Conservation (phyloP, 2,329 filamentous ascomycete species). For the Daldinia sp. region DNA sequence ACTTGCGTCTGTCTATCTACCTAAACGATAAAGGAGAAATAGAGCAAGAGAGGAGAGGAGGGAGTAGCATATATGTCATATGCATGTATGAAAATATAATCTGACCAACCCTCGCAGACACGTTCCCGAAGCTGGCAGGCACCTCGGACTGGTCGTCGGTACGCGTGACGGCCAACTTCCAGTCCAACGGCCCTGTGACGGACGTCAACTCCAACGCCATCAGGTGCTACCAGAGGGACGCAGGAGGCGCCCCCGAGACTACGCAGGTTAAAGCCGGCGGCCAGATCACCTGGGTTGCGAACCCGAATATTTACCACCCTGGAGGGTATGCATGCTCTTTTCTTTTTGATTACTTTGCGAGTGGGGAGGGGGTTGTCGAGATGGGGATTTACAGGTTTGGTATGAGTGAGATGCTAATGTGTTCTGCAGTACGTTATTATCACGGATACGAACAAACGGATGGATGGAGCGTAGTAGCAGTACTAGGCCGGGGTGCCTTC, state of each 20-base stretch:
- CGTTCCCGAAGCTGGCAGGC: slow-evolving; percentile 45
- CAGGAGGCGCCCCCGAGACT: slow-evolving; percentile 48
- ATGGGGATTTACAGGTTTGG: background rate
- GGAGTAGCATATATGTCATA: no score
- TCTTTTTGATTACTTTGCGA: background rate
- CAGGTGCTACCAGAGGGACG: slow-evolving; percentile 51
- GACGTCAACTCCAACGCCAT: slow-evolving; percentile 52
- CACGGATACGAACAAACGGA: background rate
- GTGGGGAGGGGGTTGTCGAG: background rate
- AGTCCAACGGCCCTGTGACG: slow-evolving; percentile 53
- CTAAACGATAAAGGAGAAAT: no score
- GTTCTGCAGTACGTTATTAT: slow-evolving; percentile 8
- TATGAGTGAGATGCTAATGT: background rate
- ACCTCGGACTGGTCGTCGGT: slow-evolving; percentile 47
- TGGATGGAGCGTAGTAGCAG: background rate
- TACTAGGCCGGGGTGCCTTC: no score
- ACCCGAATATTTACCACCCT: slow-evolving; percentile 50
- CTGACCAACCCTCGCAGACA: slow-evolving; percentile 33
- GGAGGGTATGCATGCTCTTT: slow-evolving; percentile 26
- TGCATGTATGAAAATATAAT: slow-evolving; percentile 3
- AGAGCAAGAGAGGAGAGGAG: no score
- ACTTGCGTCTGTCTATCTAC: no score
- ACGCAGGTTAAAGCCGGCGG: slow-evolving; percentile 51
- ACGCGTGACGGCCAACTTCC: slow-evolving; percentile 55
- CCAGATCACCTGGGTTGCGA: slow-evolving; percentile 52